phyloP scores from a whole-genome alignment of 257 asterid genomes.

The Nicotiana undulata region DNA sequence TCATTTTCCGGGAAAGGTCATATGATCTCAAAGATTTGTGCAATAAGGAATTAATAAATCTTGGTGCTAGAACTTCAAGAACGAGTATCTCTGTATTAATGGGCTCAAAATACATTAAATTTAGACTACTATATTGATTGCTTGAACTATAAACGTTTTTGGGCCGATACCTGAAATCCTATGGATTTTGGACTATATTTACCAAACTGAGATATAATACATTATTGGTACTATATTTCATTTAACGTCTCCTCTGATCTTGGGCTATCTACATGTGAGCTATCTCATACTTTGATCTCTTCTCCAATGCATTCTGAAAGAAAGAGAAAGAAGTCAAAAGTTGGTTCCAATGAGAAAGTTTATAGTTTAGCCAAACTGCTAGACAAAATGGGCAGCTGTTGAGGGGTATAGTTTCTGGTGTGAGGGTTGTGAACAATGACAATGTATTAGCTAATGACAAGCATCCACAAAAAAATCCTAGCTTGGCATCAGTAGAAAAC shows the following conservation, averaged over 20 bases:
- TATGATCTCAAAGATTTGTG: too few relatives aligned
- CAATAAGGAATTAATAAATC: too few relatives aligned
- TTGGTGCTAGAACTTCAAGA: too few relatives aligned
- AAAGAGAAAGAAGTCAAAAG: constrained; percentile 10
- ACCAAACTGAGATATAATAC: too few relatives aligned
- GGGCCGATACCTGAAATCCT: too few relatives aligned
- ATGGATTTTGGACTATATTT: too few relatives aligned
- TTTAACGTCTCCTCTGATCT: constrained; percentile 18
- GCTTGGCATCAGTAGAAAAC: neutral
- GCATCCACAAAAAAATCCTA: constrained; percentile 12
- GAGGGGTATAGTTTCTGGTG: constrained; percentile 20
- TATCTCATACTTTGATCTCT: constrained; percentile 11
- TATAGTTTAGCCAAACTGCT: constrained; percentile 15
- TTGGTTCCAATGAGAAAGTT: constrained; percentile 18
- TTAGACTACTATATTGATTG: too few relatives aligned
- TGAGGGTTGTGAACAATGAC: constrained; percentile 23
- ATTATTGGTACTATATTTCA: too few relatives aligned
- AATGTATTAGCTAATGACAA: constrained; percentile 25
- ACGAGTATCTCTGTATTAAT: too few relatives aligned
- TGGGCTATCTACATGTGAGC: constrained; percentile 34
- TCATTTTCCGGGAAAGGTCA: too few relatives aligned
- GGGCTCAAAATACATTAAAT: too few relatives aligned
- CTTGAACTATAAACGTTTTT: too few relatives aligned
- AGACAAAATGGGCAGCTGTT: constrained; percentile 7
- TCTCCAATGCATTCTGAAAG: constrained; percentile 6